A percentile compares a stretch with the other conserved stretches of the same genome.
Conservation (phyloP, 2,329 filamentous ascomycete genomes). For the Epichloe bromicola region DNA sequence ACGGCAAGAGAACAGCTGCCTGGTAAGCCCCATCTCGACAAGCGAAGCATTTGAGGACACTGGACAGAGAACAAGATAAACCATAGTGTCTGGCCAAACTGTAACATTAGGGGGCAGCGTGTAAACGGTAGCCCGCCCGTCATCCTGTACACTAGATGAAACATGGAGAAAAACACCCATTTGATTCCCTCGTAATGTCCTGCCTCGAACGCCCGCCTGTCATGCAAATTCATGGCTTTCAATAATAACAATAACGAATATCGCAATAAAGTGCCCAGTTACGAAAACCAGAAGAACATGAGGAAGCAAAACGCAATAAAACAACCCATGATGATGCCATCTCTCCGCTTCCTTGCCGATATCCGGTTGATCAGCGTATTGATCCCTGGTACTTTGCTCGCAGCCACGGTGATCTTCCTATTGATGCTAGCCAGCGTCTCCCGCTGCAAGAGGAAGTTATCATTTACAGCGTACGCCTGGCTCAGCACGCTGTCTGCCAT, state of each 20-base stretch:
- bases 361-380: conserved; percentile 88
- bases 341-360: conserved; percentile 84
- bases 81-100: background rate
- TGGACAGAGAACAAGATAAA: background rate
- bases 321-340: conserved; percentile 81
- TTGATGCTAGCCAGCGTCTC: conserved; percentile 85
- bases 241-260: background rate
- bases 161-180: conserved; percentile 9
- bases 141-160: conserved; percentile 17
- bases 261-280: background rate
- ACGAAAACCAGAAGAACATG: conserved; percentile 69
- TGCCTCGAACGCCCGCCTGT: conserved; percentile 19
- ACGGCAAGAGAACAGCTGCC: conserved; percentile 21
- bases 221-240: conserved; percentile 8
- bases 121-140: background rate
- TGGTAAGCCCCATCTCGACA: conserved; percentile 18
- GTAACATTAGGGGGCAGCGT: background rate
- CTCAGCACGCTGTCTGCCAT: conserved; percentile 83
- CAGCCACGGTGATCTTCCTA: conserved; percentile 75
- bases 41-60: conserved; percentile 9
- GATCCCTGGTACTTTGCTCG: conserved; percentile 82
- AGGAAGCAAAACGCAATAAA: conserved; percentile 92
- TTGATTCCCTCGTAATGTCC: conserved; percentile 20
- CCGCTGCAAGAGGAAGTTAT: conserved; percentile 75
- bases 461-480: conserved; percentile 93